phyloP scores from a whole-genome alignment of 495 filamentous ascomycete genomes.

The Aspergillus funiculosus region DNA sequence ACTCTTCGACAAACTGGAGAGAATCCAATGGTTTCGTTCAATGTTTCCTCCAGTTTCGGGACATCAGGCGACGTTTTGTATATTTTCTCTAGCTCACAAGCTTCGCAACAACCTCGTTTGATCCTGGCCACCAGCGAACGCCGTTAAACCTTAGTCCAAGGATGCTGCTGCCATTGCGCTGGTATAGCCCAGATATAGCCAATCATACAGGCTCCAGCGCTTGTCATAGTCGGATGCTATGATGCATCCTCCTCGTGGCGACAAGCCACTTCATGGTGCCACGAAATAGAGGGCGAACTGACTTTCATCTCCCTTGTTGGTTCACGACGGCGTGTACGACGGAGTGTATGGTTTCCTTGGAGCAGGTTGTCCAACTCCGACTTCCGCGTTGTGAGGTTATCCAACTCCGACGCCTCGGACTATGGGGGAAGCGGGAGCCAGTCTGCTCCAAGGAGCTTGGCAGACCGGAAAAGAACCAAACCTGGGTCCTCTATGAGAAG shows the following conservation, averaged over 20 bases:
- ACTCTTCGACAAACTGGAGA: background rate
- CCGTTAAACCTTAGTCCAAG: background rate
- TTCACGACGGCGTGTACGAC: too few relatives aligned
- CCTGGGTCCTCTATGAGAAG: background rate
- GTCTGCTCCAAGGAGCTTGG: background rate
- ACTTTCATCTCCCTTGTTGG: background rate
- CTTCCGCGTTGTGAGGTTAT: slow-evolving; percentile 1
- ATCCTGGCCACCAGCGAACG: background rate
- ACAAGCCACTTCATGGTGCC: slow-evolving; percentile 1
- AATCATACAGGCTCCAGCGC: background rate
- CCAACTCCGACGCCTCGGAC: background rate
- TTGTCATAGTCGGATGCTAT: slow-evolving; percentile 2
- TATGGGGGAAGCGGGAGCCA: background rate
- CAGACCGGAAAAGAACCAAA: background rate
- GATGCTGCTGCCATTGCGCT: background rate
- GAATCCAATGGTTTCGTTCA: too few relatives aligned
- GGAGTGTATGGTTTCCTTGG: too few relatives aligned
- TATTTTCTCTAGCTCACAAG: background rate
- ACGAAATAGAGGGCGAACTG: background rate
- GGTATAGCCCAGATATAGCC: background rate
- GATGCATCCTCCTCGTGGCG: background rate
- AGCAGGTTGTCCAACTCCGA: background rate
- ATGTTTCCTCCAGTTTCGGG: too few relatives aligned
- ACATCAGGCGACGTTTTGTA: background rate
- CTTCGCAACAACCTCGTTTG: background rate